A percentile compares a stretch with the other conserved stretches of the same genome.
phyloP scores from a whole-genome alignment of 148 eudicot species.

The Silene uniflora region DNA sequence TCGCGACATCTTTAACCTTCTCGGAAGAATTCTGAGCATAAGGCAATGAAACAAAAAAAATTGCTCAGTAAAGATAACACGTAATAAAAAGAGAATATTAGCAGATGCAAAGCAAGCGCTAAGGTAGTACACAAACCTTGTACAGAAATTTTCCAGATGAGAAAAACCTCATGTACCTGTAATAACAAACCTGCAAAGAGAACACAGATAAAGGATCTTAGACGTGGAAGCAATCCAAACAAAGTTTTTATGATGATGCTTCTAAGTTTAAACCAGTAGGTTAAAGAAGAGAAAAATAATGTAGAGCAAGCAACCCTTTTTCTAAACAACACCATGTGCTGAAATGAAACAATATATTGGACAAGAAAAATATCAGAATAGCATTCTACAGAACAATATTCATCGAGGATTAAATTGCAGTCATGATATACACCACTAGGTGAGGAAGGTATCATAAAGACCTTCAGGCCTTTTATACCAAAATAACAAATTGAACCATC shows the following conservation, averaged over 20 bases:
- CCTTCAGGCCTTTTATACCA: neutral
- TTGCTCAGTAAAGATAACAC: conserved; percentile 10
- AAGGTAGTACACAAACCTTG: conserved; percentile 45
- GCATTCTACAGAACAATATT: neutral
- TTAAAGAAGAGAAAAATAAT: neutral
- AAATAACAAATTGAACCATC: neutral
- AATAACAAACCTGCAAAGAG: conserved; percentile 80
- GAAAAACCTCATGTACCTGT: conserved; percentile 80
- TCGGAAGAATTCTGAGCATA: conserved; percentile 76
- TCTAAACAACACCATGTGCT: neutral
- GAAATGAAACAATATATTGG: neutral
- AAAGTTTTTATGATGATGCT: neutral
- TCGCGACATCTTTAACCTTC: conserved; percentile 78
- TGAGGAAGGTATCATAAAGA: neutral
- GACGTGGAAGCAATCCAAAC: conserved; percentile 5
- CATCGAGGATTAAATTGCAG: neutral
- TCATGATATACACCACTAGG: neutral
- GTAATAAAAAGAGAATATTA: neutral
- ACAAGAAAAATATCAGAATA: neutral
- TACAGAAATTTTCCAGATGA: conserved; percentile 90
- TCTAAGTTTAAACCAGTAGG: neutral
- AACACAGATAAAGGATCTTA: conserved; percentile 9
- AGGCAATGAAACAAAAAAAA: conserved; percentile 11
- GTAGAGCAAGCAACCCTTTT: neutral
- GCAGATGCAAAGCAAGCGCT: neutral